A percentile compares a stretch with the other conserved stretches of the same genome.
These are phyloP conservation scores for Heterobasidion irregulare DNA, from an alignment of 1,284 basidiomycete genomes.

Conservation along the genomic window DNA sequence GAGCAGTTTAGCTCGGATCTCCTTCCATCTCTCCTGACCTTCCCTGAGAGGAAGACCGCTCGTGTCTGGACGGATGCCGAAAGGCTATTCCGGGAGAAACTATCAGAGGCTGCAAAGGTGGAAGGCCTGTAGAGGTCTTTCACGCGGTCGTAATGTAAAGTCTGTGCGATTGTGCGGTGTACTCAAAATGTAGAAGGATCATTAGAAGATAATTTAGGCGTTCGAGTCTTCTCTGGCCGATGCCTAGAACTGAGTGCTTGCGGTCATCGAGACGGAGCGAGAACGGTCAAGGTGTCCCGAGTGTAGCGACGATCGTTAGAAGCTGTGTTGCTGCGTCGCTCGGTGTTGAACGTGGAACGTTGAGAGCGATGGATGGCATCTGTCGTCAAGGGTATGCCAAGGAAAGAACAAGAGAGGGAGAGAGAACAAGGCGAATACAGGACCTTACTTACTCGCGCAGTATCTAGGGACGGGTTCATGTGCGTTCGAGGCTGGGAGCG, in stretches of 20 bases:
- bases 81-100: slow-evolving; percentile 76
- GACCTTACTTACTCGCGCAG: no score
- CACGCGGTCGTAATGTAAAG: background rate
- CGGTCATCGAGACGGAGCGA: no score
- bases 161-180: background rate
- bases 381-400: background rate
- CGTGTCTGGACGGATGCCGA: slow-evolving; percentile 91
- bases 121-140: slow-evolving; percentile 16
- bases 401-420: no score
- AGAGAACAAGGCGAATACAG: no score
- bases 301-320: no score
- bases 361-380: background rate
- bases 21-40: slow-evolving; percentile 78
- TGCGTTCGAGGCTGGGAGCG: background rate
- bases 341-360: background rate
- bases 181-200: background rate
- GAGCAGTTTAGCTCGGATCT: slow-evolving; percentile 94
- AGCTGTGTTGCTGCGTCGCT: no score
- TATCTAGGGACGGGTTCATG: no score
- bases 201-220: no score
- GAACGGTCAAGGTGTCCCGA: no score
- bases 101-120: slow-evolving; percentile 51
- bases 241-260: no score
- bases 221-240: no score
- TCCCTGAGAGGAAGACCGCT: slow-evolving; percentile 60